Evolutionary conservation across 805 yeast genomes (phyloP).

Genomic region (Nadsonia fulvescens): DNA sequence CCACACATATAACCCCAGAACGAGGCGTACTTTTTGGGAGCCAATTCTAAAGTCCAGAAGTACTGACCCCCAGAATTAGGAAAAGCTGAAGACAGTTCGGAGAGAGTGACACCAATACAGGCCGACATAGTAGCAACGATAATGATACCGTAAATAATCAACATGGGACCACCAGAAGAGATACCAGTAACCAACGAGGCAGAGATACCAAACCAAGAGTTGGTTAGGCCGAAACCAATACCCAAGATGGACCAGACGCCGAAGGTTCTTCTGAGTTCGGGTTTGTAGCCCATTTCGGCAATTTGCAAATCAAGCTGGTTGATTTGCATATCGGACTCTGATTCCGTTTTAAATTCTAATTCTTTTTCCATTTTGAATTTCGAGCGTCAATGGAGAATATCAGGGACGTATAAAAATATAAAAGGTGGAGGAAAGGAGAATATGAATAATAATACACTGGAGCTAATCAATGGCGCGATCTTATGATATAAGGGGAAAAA

Average conservation of each 20-base stretch:
- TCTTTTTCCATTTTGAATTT: no score
- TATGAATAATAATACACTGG: no score
- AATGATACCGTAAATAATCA: conserved; percentile 42
- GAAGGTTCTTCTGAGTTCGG: conserved; percentile 43
- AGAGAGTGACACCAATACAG: conserved; percentile 42
- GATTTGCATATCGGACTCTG: no score
- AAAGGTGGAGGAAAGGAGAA: no score
- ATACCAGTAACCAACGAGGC: conserved; percentile 44
- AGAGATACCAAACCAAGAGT: conserved; percentile 46
- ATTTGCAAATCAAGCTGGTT: no score
- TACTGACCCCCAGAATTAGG: conserved; percentile 59
- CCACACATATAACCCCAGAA: conserved; percentile 42
- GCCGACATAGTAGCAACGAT: conserved; percentile 36
- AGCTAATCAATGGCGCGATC: no score
- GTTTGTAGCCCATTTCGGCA: conserved; percentile 42
- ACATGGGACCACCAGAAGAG: conserved; percentile 43
- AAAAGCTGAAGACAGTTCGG: conserved; percentile 45
- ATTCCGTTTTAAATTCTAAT: no score
- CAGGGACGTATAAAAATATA: no score
- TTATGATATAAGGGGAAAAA: no score
- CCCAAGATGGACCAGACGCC: conserved; percentile 28
- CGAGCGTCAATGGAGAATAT: no score
- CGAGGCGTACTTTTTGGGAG: conserved; percentile 20
- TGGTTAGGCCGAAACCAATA: conserved; percentile 46
- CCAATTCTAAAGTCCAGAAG: conserved; percentile 35